Base-by-base conservation (phyloP, 306 rosid species). In the Fragaria nilgerrensis region DNA sequence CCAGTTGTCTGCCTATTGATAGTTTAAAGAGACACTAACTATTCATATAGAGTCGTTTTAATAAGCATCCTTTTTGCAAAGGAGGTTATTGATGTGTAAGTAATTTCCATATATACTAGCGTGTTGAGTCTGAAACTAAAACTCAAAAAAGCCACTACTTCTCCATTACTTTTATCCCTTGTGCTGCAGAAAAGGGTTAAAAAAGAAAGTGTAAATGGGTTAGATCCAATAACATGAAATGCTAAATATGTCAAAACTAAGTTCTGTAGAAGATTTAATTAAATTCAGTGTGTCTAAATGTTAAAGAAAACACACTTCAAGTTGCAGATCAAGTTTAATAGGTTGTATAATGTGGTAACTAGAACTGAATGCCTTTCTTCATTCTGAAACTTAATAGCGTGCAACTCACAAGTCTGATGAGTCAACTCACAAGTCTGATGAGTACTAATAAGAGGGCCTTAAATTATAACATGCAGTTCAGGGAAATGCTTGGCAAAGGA, bases 401-500 rank as follows among this genome's bases (percentile, higher is more conserved):
- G 7, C 7, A 0, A 22, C 62, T 45, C 8, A 6, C 20, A 1
- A 11, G 20, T 32, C 2, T 49, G 20, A 48, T 49, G 16, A 56
- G 19, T 7, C 9, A 39, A 39, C 43, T 39, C 44, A 39, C 44
- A 27, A 50, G 11, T 47, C n/a, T 29, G 44, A 29, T 49, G 16
- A 55, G 41, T 19, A 15, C 37, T 73, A 37, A 73, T 39, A 55
- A n/a, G 17, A 39, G 36, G 36, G 41, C 9, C 0, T 17, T 25
- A 19, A 7, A 9, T 12, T 1, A 10, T 39, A 2, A 3, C 23
- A 41, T 44, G 76, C 79, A 94, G 97, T 88, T 85, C 45, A 88
- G 81, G 78, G 98, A 94, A 68, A 44, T 92, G 74, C 83, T 92
- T 7, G 98, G 98, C 7, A 92, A 82, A 81, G 98, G 98, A 81